phyloP scores from a whole-genome alignment of 768 basidiomycete species.

The Phylloporus rhodoxanthus region DNA sequence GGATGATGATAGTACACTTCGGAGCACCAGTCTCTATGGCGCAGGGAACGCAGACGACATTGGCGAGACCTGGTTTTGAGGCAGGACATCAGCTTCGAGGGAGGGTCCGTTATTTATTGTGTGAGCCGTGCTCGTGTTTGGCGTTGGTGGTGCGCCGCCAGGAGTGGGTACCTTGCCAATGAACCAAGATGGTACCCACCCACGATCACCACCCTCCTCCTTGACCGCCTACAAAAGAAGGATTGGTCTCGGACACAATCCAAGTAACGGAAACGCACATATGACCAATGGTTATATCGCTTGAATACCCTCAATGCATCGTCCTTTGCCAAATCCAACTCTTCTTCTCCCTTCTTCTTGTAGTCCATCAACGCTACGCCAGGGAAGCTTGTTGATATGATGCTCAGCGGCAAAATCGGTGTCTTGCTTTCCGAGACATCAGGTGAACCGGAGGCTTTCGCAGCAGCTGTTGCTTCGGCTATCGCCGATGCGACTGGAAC shows the following conservation, averaged over 20 bases:
- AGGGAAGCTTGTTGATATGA: conserved; percentile 96
- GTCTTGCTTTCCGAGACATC: conserved; percentile 45
- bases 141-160: conserved; percentile 41
- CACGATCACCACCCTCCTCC: conserved; percentile 87
- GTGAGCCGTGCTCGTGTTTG: conserved; percentile 41
- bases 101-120: conserved; percentile 26
- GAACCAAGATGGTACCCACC: conserved; percentile 98
- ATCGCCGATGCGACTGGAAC: conserved; percentile 87
- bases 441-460: conserved; percentile 41
- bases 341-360: conserved; percentile 87
- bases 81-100: conserved; percentile 35
- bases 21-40: conserved; percentile 28
- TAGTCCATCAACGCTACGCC: conserved; percentile 97
- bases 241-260: conserved; percentile 1
- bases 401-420: conserved; percentile 83
- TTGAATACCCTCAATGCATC: conserved; percentile 91
- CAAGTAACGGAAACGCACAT: conserved; percentile 44
- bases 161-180: conserved; percentile 73
- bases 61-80: conserved; percentile 56
- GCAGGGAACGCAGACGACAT: conserved; percentile 76
- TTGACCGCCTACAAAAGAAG: conserved; percentile 70
- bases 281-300: conserved; percentile 97
- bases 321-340: conserved; percentile 83
- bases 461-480: conserved; percentile 69
- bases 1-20: conserved; percentile 7